Conservation (phyloP, 768 basidiomycete genomes). For the Tricholoma bakamatsutake region DNA sequence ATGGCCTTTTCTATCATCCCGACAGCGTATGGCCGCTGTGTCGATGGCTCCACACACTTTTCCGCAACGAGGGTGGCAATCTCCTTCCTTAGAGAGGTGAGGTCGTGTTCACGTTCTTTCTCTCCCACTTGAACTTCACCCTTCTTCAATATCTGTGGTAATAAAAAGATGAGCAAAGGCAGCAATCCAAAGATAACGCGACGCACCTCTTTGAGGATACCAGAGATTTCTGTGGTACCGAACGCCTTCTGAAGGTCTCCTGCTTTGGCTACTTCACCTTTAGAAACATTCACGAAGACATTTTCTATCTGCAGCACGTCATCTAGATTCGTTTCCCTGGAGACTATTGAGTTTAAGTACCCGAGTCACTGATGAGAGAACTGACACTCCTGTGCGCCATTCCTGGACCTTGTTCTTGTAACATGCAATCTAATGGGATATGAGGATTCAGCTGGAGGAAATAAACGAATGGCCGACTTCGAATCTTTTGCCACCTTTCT, state of each 20-base stretch:
- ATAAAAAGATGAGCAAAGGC: neutral
- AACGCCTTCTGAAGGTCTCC: conserved; percentile 93
- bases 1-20: conserved; percentile 98
- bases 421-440: conserved; percentile 68
- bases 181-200: neutral
- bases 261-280: conserved; percentile 87
- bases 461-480: conserved; percentile 56
- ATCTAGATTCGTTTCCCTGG: conserved; percentile 85
- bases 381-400: conserved; percentile 87
- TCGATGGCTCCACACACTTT: conserved; percentile 91
- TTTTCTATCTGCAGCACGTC: conserved; percentile 96
- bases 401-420: conserved; percentile 99
- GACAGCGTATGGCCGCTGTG: conserved; percentile 85
- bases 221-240: conserved; percentile 62
- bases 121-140: conserved; percentile 97
- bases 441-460: conserved; percentile 2
- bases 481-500: conserved; percentile 96
- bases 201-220: conserved; percentile 76
- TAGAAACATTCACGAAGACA: conserved; percentile 94
- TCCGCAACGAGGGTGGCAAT: conserved; percentile 93
- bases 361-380: conserved; percentile 7
- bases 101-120: conserved; percentile 91
- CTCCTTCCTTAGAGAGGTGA: conserved; percentile 74
- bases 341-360: neutral
- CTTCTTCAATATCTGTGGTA: conserved; percentile 78